A percentile compares a stretch with the other conserved stretches of the same genome.
Conservation (phyloP, 2,329 filamentous ascomycete genomes). For the Sclerotinia sclerotiorum region DNA sequence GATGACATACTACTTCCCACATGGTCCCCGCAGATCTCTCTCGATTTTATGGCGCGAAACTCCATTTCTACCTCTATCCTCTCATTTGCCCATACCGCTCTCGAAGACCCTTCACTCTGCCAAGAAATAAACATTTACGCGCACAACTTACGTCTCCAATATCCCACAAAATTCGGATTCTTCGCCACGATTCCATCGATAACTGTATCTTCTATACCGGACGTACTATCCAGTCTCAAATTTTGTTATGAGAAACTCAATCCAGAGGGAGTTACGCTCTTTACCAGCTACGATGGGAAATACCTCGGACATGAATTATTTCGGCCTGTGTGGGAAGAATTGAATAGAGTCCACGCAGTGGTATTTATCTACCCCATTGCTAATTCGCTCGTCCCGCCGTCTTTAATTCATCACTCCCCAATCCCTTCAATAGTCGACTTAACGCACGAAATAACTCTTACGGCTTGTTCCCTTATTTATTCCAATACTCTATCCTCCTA, state of each 20-base stretch:
- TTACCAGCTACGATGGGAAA: constrained; percentile 10
- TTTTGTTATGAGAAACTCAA: constrained; percentile 1
- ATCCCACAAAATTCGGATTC: constrained; percentile 15
- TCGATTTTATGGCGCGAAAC: constrained; percentile 9
- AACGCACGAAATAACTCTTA: constrained; percentile 48
- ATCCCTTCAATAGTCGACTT: constrained; percentile 46
- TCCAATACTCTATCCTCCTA: constrained; percentile 38
- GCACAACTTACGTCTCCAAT: constrained; percentile 1
- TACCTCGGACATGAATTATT: constrained; percentile 15
- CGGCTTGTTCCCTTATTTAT: constrained; percentile 46
- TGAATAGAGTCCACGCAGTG: constrained; percentile 10
- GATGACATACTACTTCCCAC: neutral
- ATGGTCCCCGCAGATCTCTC: constrained; percentile 13
- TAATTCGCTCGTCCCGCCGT: neutral
- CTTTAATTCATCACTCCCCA: constrained; percentile 26
- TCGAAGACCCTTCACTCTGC: neutral
- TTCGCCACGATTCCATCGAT: constrained; percentile 15
- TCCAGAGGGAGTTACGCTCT: constrained; percentile 9
- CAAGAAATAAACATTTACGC: constrained; percentile 4
- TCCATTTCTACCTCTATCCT: constrained; percentile 15
- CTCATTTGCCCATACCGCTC: constrained; percentile 2
- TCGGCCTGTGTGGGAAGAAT: constrained; percentile 9
- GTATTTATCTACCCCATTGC: constrained; percentile 3
- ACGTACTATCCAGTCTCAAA: constrained; percentile 4
- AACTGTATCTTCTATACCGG: neutral